Evolutionary conservation across 331 rosid genomes (phyloP), one percentile per base, ranked within the genome.

Genomic region (Dryas integrifolia): DNA sequence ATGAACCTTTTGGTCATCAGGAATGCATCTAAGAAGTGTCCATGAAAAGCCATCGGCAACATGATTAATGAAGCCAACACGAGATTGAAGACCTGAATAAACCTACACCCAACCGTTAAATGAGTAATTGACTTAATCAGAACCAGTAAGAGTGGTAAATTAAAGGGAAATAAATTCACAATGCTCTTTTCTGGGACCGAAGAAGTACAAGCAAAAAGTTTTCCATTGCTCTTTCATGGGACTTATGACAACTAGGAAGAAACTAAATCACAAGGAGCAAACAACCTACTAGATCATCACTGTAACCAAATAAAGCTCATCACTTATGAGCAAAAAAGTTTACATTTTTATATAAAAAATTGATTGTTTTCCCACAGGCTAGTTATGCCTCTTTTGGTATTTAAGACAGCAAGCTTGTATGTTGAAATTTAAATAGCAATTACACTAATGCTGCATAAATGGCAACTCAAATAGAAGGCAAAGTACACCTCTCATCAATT

Each of bases 1-100:
- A 85, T 80, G 89, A 83, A 85, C 81, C 82, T 90, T 92, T 80
- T 88, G 99, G 85, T 95, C 99, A 63, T 87, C 92, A 6, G 82
- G 94, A 75, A 95, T 89, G 85, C 99, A 92, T 86, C 81, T 89
- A 72, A 89, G 92, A 73, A 94, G 92, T 62, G 81, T 83, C 96
- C 97, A 94, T 48, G 96, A 85, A 85, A 85, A 80, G 52, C 88
- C 97, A 68, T 84, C 81, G 11, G 80, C 81, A 74, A 81, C 70
- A 70, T 84, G 84, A 88, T 88, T 92, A 71, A 80, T 79, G 74
- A 82, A 50, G 65, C 99, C 99, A 76, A 92, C 83, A 65, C 64
- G 89, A 72, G 97, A 87, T 40, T 92, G 99, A 77, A 95, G 93
- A 81, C 94, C 85, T 56, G 84, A 72, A 77, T 85, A 87, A 69